Base-by-base conservation (phyloP, 495 filamentous ascomycete genomes). In the Aspergillus conjunctus region DNA sequence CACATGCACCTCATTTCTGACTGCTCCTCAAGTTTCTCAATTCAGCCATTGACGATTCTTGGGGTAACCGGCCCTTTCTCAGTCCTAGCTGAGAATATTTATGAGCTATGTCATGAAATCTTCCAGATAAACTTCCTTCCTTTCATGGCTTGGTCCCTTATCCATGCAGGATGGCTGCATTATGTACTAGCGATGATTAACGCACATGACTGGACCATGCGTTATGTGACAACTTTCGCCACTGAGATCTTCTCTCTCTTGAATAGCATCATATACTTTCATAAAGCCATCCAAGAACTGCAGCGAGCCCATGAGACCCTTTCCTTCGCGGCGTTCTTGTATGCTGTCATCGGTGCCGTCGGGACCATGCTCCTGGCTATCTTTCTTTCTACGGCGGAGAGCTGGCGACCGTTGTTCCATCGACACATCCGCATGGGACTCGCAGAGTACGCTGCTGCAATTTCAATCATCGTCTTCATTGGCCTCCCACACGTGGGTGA, bases 121-220 rank as follows among this genome's bases (percentile, higher is more conserved):
- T 89, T 90, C 63, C 65, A 88, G 83, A 83, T 89, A 50, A 77
- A 83, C 39, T 90, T 88, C 59, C 76, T 90, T 15, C 81, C 86
- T 0, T 87, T 90, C 66, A 91, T 90, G 87, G 87, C 87, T 7
- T 91, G 88, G 88, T 83, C 84, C 9, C 77, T 88, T 32, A 88
- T 90, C 52, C 87, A 90, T 69, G 81, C 88, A 26, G 81, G 73
- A 11, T 90, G 88, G 87, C 81, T 90, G 76, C 87, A 88, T 65
- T 87, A 84, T 67, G 66, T 90, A 7, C 73, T 90, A 17, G 88
- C 88, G 51, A 83, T 89, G 41, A 80, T 89, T 64, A 90, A 91
- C 68, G 87, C 86, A 20, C 87, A 89, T 60, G 86, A 90, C 71
- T 91, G 85, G 85, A 89, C 87, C 2, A 91, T 91, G 88, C 79